A percentile compares a stretch with the other conserved stretches of the same genome.
Conservation (phyloP, 2,329 filamentous ascomycete genomes). For the Paradendryphiella salina region DNA sequence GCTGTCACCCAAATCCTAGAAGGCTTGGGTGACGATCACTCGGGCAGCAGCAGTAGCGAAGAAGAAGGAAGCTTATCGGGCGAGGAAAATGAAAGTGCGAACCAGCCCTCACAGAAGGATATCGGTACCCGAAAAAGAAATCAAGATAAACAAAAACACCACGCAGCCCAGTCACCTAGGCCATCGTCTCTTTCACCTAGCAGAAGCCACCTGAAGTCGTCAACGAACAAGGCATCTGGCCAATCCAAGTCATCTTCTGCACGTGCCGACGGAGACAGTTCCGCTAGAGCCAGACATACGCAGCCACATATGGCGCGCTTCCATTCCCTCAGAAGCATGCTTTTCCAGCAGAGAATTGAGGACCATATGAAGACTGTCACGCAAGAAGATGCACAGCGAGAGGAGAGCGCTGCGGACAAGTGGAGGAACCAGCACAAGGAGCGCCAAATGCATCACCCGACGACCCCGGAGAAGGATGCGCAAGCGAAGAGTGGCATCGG, state of each 20-base stretch:
- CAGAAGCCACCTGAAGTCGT: conserved; percentile 18
- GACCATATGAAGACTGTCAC: conserved; percentile 28
- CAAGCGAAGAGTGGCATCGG: conserved; percentile 26
- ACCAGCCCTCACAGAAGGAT: conserved; percentile 14
- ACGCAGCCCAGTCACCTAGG: conserved; percentile 7
- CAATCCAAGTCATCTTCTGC: conserved; percentile 13
- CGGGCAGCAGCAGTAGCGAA: conserved; percentile 35
- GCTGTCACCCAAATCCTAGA: conserved; percentile 39
- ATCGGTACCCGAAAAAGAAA: conserved; percentile 9
- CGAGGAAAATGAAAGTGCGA: conserved; percentile 10
- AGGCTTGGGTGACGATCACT: conserved; percentile 29
- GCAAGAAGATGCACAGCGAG: conserved; percentile 25
- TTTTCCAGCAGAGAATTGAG: conserved; percentile 40
- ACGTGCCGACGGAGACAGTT: conserved; percentile 10
- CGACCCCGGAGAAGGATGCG: conserved; percentile 28
- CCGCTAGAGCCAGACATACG: conserved; percentile 21
- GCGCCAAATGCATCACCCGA: conserved; percentile 32
- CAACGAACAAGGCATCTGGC: conserved; percentile 13
- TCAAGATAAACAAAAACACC: conserved; percentile 11
- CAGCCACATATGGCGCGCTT: conserved; percentile 40
- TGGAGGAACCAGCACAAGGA: conserved; percentile 39
- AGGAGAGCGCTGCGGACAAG: conserved; percentile 23
- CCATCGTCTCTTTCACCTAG: conserved; percentile 18
- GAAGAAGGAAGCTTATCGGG: conserved; percentile 21
- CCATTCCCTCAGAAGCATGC: conserved; percentile 40